Evolutionary conservation across 176 grass and related monocot species (phyloP).

Genomic region (Aegilops tauschii): DNA sequence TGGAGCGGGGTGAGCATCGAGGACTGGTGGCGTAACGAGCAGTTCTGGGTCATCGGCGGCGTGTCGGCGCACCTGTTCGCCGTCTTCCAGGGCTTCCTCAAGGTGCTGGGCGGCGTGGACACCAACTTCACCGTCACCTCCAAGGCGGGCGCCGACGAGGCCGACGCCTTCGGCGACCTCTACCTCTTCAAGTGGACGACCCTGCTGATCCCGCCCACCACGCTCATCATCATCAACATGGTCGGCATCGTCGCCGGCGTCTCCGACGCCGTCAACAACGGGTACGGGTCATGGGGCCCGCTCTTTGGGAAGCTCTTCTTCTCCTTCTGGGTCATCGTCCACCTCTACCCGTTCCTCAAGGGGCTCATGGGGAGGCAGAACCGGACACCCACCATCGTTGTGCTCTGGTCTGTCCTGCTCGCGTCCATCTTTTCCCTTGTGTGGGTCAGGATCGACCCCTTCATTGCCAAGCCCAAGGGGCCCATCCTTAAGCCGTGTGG

Average conservation of each 20-base stretch:
- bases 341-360: conserved; percentile 93
- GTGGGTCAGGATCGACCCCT: conserved; percentile 92
- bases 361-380: conserved; percentile 94
- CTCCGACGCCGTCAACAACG: conserved; percentile 92
- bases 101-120: conserved; percentile 81
- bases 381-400: conserved; percentile 86
- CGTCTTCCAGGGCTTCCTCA: conserved; percentile 91
- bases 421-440: conserved; percentile 96
- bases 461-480: conserved; percentile 82
- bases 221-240: conserved; percentile 98
- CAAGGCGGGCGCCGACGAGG: conserved; percentile 69
- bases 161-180: conserved; percentile 69
- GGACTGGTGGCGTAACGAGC: conserved; percentile 94
- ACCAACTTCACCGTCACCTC: conserved; percentile 98
- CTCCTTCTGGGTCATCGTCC: conserved; percentile 94
- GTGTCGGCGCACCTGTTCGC: conserved; percentile 87
- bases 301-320: conserved; percentile 99
- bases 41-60: conserved; percentile 94
- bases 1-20: conserved; percentile 96
- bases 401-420: conserved; percentile 89
- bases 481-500: conserved; percentile 89
- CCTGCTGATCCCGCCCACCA: conserved; percentile 72
- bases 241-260: conserved; percentile 91
- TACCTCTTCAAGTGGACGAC: conserved; percentile 99
- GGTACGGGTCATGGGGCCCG: conserved; percentile 85